phyloP scores from a whole-genome alignment of 208 protist genomes.

The Leishmania braziliensis region DNA sequence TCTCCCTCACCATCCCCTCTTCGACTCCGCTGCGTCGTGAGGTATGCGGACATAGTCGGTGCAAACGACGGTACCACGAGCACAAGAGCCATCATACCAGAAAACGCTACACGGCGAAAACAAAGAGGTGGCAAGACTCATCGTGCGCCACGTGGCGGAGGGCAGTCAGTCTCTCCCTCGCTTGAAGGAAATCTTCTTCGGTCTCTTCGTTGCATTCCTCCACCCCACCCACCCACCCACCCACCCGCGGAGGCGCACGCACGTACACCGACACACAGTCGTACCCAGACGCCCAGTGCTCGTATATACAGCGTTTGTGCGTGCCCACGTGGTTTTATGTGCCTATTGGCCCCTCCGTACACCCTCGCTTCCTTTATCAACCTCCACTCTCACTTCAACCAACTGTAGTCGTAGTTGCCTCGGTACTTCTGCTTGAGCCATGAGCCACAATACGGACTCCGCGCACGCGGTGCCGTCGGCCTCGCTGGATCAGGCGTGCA shows the following conservation, averaged over 20 bases:
- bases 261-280: background rate
- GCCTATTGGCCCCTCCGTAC: background rate
- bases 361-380: background rate
- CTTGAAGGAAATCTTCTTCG: too few species aligned
- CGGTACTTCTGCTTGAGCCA: background rate
- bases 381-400: background rate
- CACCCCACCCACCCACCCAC: too few species aligned
- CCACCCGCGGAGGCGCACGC: background rate
- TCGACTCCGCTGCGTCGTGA: background rate
- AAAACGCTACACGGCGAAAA: background rate
- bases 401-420: background rate
- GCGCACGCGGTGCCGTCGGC: background rate
- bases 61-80: background rate
- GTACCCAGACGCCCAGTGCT: background rate
- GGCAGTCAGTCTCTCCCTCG: background rate
- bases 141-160: too few species aligned
- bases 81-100: background rate
- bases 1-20: background rate
- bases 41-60: background rate
- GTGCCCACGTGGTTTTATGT: background rate
- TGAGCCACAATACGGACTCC: background rate
- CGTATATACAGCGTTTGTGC: background rate
- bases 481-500: conserved; percentile 1
- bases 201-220: background rate
- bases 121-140: background rate